Base-by-base conservation (phyloP, 169 alveolate species). In the Perkinsus marinus region DNA sequence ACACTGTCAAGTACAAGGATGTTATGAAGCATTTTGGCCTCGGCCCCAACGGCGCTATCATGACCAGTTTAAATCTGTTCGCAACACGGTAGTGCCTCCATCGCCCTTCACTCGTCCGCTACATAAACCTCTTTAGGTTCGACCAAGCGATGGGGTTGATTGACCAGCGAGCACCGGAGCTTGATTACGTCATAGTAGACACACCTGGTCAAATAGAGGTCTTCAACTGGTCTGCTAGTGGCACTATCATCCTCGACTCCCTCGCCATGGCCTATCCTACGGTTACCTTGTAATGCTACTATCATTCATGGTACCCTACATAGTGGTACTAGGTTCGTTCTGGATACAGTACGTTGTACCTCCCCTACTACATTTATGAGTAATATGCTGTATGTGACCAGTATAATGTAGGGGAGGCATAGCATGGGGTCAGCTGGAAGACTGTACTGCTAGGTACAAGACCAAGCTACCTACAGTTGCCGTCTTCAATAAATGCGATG, bases 131-230 rank as follows among this genome's bases (percentile, higher is more conserved):
- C 7, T 34, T n/a, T 89, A 94, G 98, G 93, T 97, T 98, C 93
- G 99, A 98, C 92, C 97, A 98, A 93, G 99, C 98, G 0, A 91
- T 98, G 92, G 95, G 94, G 34, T 91, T 98, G 36, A 94, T 98
- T 57, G 98, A 96, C 92, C 93, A 95, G 36, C 95, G 99, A 91
- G 93, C 96, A 39, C 89, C 92, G 17, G 96, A 95, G 39, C 91
- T 97, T 90, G 99, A 99, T 93, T 97, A 96, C 94, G 97, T 99
- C 16, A 96, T 99, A 37, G 95, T 98, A 43, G 99, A 98, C 92
- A 98, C 99, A 30, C 99, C 99, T 0, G 99, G 99, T 7, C 99
- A 99, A 94, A 98, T 99, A 68, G 99, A 98, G 93, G 99, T 98
- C 39, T 99, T 99, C 95, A 97, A 98, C 92, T 98, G 99, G 99